Base-by-base conservation (phyloP, 139 green algal species). In the Bryopsis sp. region DNA sequence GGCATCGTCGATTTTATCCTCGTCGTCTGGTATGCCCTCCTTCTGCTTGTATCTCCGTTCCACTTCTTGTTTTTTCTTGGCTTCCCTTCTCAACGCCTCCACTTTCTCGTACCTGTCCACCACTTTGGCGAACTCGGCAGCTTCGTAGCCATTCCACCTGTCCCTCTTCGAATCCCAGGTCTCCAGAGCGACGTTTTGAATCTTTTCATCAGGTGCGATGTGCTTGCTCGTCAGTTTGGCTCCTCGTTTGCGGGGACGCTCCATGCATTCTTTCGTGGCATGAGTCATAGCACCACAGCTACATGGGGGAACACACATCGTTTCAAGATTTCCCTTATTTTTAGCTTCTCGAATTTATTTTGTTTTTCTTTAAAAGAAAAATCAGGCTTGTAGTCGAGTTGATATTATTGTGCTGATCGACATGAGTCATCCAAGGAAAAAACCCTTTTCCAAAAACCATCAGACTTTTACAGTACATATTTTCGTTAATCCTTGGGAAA, bases 211-310 rank as follows among this genome's bases (percentile, higher is more conserved):
- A 2, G 90, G 75, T 0, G 92, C 93, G 35, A 98, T 98, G 83
- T 92, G 78, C 68, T 92, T 92, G 84, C 85, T 89, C 2, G 92
- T 98, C 46, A 59, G 90, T 38, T 84, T 85, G 7, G 94, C 94
- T 2, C 92, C 90, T 64, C 89, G 85, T 48, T 64, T 77, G n/a
- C 94, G 77, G 19, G 94, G 94, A 32, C 94, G 78, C 68, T 99
- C 94, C 75, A 97, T 72, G 75, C 94, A 99, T 74, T 97, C 89
- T 70, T 95, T 96, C 15, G 85, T 89, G 68, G 94, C 92, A 77
- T 99, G 94, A 1, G 88, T 86, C 84, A 97, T 97, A 43, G 87
- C 85, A 11, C 94, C 94, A 74, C 94, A 99, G 84, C 88, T 96
- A 87, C 70, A 48, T 2, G 1, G 7, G 33, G 1, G 29, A n/a